Evolutionary conservation across 2,329 filamentous ascomycete species (phyloP).

Genomic region (Colletotrichum melonis): DNA sequence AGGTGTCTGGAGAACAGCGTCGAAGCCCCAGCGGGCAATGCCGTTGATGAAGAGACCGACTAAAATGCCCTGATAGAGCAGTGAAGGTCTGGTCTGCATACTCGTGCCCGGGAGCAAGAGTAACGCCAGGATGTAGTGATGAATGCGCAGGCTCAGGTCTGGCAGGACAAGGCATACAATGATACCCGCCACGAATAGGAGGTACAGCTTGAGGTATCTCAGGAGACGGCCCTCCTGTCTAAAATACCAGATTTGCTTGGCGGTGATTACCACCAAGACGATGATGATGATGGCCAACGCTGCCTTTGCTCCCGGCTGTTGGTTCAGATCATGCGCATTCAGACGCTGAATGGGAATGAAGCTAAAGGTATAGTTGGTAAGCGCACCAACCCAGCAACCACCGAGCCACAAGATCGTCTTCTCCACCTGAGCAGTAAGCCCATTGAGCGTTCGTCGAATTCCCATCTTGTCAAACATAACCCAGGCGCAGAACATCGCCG

Average conservation of each 20-base stretch:
- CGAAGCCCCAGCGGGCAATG: slow-evolving; percentile 93
- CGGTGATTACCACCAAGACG: slow-evolving; percentile 73
- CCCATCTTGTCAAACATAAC: slow-evolving; percentile 89
- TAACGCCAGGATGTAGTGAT: slow-evolving; percentile 93
- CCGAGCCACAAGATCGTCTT: slow-evolving; percentile 93
- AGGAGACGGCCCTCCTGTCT: slow-evolving; percentile 85
- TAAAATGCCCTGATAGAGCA: slow-evolving; percentile 90
- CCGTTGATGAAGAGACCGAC: slow-evolving; percentile 95
- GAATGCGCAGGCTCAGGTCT: slow-evolving; percentile 84
- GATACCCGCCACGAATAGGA: slow-evolving; percentile 73
- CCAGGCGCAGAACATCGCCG: slow-evolving; percentile 87
- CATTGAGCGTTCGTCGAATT: slow-evolving; percentile 75
- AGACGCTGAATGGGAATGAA: slow-evolving; percentile 93
- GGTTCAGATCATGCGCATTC: slow-evolving; percentile 88
- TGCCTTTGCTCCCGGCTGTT: slow-evolving; percentile 88
- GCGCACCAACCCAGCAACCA: slow-evolving; percentile 87
- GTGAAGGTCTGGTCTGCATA: slow-evolving; percentile 85
- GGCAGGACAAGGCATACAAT: slow-evolving; percentile 79
- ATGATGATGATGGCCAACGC: slow-evolving; percentile 84
- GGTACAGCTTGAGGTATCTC: slow-evolving; percentile 82
- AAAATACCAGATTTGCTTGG: slow-evolving; percentile 86
- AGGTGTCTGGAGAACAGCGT: slow-evolving; percentile 86
- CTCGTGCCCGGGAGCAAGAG: slow-evolving; percentile 88
- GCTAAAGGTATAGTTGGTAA: slow-evolving; percentile 96
- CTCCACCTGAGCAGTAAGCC: slow-evolving; percentile 85